Evolutionary conservation across 2,329 filamentous ascomycete species (phyloP).

Genomic region (Scopulariopsis brevicaulis): DNA sequence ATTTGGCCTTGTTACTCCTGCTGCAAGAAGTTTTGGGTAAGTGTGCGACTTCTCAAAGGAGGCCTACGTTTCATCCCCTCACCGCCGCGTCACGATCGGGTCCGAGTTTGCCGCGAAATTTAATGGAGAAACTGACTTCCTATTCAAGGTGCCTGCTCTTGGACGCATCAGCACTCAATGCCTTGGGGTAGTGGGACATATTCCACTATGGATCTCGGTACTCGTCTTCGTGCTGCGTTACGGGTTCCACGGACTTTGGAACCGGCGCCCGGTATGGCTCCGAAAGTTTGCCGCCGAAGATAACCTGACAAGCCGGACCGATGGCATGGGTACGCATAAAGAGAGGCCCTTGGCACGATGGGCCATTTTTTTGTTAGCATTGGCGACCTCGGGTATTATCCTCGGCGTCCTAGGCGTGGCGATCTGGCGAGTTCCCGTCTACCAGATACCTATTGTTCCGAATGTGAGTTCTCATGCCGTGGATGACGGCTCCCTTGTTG

Average conservation of each 20-base stretch:
- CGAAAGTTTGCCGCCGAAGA: constrained; percentile 19
- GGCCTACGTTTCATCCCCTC: neutral
- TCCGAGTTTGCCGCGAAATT: neutral
- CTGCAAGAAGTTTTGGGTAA: constrained; percentile 1
- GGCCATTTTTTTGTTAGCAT: constrained; percentile 1
- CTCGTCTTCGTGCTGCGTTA: constrained; percentile 13
- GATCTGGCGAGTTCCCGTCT: constrained; percentile 13
- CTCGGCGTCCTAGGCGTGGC: neutral
- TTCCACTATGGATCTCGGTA: neutral
- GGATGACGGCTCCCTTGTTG: neutral
- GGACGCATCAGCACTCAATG: neutral
- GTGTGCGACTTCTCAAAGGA: neutral
- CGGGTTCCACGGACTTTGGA: constrained; percentile 16
- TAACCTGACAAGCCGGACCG: neutral
- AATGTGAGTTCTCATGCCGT: constrained; percentile 1
- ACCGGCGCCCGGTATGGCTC: constrained; percentile 19
- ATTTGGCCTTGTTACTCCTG: constrained; percentile 2
- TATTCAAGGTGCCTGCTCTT: neutral
- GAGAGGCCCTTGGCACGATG: constrained; percentile 2
- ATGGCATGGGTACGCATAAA: neutral
- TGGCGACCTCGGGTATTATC: neutral
- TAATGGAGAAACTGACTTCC: neutral
- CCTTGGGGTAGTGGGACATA: neutral
- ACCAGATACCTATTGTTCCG: constrained; percentile 22
- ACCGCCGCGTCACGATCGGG: neutral